Evolutionary conservation across 371 early-diverging fungal species (phyloP), one percentile per base, ranked within the genome.

Genomic region (Chytridiales sp.): DNA sequence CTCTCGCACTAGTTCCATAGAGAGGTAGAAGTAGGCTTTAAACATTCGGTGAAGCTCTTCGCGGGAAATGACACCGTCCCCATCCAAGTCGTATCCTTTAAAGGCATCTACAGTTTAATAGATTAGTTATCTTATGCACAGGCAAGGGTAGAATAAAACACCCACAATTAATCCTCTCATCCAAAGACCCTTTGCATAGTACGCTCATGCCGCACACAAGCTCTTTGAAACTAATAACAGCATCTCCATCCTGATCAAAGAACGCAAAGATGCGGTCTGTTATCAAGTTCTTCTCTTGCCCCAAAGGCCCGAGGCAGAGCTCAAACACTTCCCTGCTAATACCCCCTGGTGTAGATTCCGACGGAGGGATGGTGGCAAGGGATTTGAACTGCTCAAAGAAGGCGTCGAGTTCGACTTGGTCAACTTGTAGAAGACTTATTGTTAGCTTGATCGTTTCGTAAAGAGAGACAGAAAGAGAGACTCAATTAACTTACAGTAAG

Each of bases 71-170:
- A 72, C 77, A 0, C 93, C 93, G 69, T 94, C 94, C 26, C 82
- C 86, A 61, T 94, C 89, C n/a, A 94, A 65, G 69, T 97, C 97
- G 61, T 94, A 97, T 0, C 93, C 94, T 44, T 87, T 79, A 75
- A 95, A 95, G 3, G 90, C 90, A 68, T 83, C 91, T 91, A 68
- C n/a, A 41, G 32, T 22, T 38, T 44, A 15, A 35, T 19, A 50
- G 39, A n/a, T n/a, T n/a, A n/a, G 32, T 13, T 32, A 35, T 6
- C 55, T 24, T 22, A 17, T 39, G 30, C 13, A 51, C 41, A 15
- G 30, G 31, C 13, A 29, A 30, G 30, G 24, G 22, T 5, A 49
- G 15, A 31, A 31, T 47, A 43, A 24, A 2, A 1, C 4, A 66
- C 86, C 73, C 77, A 89, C 91, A 83, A 61, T 81, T 83, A 40